Evolutionary conservation across 768 basidiomycete species (phyloP).

Genomic region (Tubosaeta brunneosetosa): DNA sequence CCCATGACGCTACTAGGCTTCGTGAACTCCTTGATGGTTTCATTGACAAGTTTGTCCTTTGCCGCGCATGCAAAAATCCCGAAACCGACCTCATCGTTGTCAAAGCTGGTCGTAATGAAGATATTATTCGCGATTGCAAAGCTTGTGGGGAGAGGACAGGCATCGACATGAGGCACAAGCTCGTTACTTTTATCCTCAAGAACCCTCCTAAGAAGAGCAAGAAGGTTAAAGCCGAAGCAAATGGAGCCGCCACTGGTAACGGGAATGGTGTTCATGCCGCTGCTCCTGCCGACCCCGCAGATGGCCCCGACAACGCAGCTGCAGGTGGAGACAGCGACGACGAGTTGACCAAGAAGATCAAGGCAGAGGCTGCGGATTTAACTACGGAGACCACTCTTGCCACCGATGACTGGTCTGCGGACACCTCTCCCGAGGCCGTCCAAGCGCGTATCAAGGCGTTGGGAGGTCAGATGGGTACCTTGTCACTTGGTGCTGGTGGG

Average conservation of each 20-base stretch:
- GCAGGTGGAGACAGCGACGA: slow-evolving; percentile 76
- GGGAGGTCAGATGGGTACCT: slow-evolving; percentile 51
- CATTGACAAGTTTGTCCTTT: slow-evolving; percentile 98
- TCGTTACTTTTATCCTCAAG: slow-evolving; percentile 94
- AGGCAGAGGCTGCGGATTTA: slow-evolving; percentile 79
- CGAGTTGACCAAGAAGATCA: slow-evolving; percentile 85
- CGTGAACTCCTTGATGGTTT: slow-evolving; percentile 94
- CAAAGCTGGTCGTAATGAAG: slow-evolving; percentile 73
- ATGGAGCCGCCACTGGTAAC: slow-evolving; percentile 47
- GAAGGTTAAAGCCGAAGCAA: slow-evolving; percentile 49
- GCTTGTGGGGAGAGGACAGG: slow-evolving; percentile 92
- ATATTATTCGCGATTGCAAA: slow-evolving; percentile 95
- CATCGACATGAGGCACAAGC: slow-evolving; percentile 95
- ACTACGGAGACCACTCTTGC: slow-evolving; percentile 55
- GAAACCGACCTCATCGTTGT: slow-evolving; percentile 94
- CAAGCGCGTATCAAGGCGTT: slow-evolving; percentile 74
- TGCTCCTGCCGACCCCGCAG: slow-evolving; percentile 36
- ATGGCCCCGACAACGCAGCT: slow-evolving; percentile 37
- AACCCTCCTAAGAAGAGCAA: slow-evolving; percentile 88
- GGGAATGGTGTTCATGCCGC: slow-evolving; percentile 41
- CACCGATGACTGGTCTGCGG: slow-evolving; percentile 87
- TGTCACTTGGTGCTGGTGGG: slow-evolving; percentile 43
- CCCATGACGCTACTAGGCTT: slow-evolving; percentile 85
- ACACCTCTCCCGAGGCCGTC: slow-evolving; percentile 86
- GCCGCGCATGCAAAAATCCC: slow-evolving; percentile 97